phyloP scores from a whole-genome alignment of 345 rosid genomes.

The Atalantia buxifolia region DNA sequence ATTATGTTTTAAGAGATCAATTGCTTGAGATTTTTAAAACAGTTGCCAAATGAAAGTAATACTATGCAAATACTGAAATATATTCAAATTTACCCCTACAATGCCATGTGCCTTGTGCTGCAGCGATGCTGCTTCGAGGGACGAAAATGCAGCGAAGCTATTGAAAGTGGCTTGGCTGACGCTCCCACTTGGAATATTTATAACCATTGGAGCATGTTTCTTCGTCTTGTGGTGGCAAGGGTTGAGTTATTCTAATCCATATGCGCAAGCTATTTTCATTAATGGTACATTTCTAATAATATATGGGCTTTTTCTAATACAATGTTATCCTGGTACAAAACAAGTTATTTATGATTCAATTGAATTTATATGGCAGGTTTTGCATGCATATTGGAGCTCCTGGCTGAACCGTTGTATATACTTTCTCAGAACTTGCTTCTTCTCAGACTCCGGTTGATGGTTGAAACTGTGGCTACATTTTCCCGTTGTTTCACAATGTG shows the following conservation, averaged over 20 bases:
- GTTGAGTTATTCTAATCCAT: constrained; percentile 52
- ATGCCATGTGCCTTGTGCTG: constrained; percentile 16
- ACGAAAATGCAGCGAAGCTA: constrained; percentile 41
- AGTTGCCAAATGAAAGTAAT: background rate
- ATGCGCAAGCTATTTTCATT: constrained; percentile 76
- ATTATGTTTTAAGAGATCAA: too few relatives aligned
- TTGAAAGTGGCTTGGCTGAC: constrained; percentile 87
- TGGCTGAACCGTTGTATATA: constrained; percentile 89
- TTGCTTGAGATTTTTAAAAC: background rate
- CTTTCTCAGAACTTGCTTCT: constrained; percentile 81
- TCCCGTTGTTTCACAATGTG: constrained; percentile 72
- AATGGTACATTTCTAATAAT: constrained; percentile 50
- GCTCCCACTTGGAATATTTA: constrained; percentile 60
- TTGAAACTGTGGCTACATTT: constrained; percentile 80
- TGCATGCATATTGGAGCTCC: constrained; percentile 83
- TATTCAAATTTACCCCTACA: too few relatives aligned
- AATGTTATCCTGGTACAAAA: background rate
- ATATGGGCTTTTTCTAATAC: background rate
- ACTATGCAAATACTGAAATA: too few relatives aligned
- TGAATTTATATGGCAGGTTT: constrained; percentile 43
- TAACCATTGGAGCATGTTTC: constrained; percentile 46
- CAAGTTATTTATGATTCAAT: background rate
- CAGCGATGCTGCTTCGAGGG: constrained; percentile 49
- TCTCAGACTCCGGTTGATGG: constrained; percentile 65
- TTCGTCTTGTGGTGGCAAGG: constrained; percentile 89